A percentile compares a stretch with the other conserved stretches of the same genome.
Conservation (phyloP, 2,329 filamentous ascomycete species). For the Talaromyces albobiverticillius region DNA sequence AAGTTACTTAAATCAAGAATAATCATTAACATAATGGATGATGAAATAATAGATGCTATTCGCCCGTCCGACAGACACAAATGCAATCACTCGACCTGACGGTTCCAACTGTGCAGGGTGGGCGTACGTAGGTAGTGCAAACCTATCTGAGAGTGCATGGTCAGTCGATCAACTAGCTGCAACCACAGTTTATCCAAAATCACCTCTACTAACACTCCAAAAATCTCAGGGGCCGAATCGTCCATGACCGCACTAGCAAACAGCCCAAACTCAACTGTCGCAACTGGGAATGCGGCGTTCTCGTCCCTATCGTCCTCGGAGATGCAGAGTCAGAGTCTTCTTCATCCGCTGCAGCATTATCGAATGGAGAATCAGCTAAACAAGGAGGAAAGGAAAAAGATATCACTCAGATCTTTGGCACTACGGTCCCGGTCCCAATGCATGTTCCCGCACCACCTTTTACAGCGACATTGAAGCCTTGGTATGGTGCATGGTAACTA, state of each 20-base stretch:
- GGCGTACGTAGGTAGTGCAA: slow-evolving; percentile 87
- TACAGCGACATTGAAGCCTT: slow-evolving; percentile 13
- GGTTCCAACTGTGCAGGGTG: slow-evolving; percentile 54
- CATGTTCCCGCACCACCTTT: slow-evolving; percentile 31
- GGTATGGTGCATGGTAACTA: slow-evolving; percentile 20
- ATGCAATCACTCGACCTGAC: slow-evolving; percentile 20
- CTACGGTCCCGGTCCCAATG: slow-evolving; percentile 46
- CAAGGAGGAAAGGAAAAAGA: slow-evolving; percentile 27
- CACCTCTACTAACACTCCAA: neutral
- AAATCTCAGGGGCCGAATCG: slow-evolving; percentile 67
- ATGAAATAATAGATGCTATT: slow-evolving; percentile 29
- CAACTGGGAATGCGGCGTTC: slow-evolving; percentile 94
- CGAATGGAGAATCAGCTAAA: too few species aligned
- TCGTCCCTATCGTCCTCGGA: slow-evolving; percentile 51
- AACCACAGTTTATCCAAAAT: neutral
- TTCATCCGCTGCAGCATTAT: too few species aligned
- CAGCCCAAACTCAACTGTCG: slow-evolving; percentile 74
- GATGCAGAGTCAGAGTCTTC: slow-evolving; percentile 18
- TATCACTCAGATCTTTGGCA: slow-evolving; percentile 31
- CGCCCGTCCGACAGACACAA: slow-evolving; percentile 24
- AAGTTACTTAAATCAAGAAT: neutral
- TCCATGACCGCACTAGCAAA: slow-evolving; percentile 65
- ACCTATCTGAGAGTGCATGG: slow-evolving; percentile 92
- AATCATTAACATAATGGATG: neutral
- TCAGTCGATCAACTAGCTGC: slow-evolving; percentile 54